Evolutionary conservation across 805 yeast species (phyloP).

Genomic region (Candida montana): DNA sequence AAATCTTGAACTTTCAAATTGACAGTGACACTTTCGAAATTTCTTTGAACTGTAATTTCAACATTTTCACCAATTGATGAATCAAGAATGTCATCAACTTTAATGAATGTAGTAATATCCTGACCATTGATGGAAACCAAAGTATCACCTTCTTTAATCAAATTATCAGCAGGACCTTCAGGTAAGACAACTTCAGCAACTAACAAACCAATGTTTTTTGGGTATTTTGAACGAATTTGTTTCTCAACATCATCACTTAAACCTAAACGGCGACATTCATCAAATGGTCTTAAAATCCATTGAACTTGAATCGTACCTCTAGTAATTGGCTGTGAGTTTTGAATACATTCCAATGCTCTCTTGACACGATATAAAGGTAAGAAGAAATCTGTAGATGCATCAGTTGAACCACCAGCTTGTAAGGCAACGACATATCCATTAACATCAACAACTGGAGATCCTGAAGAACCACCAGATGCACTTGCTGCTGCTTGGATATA

Average conservation of each 20-base stretch:
- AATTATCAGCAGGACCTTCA: conserved; percentile 74
- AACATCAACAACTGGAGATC: conserved; percentile 91
- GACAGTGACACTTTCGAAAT: conserved; percentile 54
- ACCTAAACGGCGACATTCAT: conserved; percentile 86
- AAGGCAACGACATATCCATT: conserved; percentile 85
- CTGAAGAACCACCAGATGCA: conserved; percentile 94
- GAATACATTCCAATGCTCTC: conserved; percentile 76
- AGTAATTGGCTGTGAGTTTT: conserved; percentile 51
- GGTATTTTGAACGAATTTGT: conserved; percentile 60
- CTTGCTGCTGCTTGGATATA: conserved; percentile 95
- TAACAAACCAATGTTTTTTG: conserved; percentile 70
- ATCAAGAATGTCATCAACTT: conserved; percentile 82
- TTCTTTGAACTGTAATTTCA: conserved; percentile 61
- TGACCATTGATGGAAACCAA: conserved; percentile 66
- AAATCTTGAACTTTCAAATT: conserved; percentile 62
- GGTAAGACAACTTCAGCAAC: conserved; percentile 82
- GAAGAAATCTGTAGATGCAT: conserved; percentile 90
- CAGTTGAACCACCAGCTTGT: conserved; percentile 91
- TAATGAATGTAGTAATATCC: conserved; percentile 62
- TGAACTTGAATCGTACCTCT: conserved; percentile 92
- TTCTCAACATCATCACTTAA: conserved; percentile 70
- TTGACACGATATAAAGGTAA: conserved; percentile 78
- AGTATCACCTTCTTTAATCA: conserved; percentile 81
- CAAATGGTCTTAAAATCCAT: conserved; percentile 83
- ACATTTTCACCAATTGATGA: conserved; percentile 55